A percentile compares a stretch with the other conserved stretches of the same genome.
Evolutionary conservation across 768 basidiomycete genomes (phyloP).

Genomic region (Suillus subaureus): DNA sequence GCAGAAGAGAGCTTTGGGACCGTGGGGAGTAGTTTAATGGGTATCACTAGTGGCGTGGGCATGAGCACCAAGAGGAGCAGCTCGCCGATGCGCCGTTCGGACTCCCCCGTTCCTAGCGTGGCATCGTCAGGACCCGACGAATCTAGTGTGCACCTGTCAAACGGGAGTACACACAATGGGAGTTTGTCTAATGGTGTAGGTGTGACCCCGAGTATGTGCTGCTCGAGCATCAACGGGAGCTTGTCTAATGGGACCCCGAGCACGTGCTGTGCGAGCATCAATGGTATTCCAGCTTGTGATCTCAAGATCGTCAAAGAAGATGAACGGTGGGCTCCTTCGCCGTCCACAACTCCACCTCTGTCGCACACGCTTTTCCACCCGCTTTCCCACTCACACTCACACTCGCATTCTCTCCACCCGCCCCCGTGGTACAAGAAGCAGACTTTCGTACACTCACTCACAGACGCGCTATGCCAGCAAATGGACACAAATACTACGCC

Average conservation of each 20-base stretch:
- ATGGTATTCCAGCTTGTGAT: slow-evolving; percentile 29
- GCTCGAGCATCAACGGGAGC: slow-evolving; percentile 5
- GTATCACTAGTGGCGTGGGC: neutral
- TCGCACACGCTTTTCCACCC: slow-evolving; percentile 19
- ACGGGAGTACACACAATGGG: neutral
- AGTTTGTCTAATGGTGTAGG: neutral
- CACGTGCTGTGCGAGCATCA: neutral
- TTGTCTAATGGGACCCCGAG: neutral
- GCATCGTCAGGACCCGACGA: slow-evolving; percentile 4
- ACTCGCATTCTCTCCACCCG: slow-evolving; percentile 35
- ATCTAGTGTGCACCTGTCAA: neutral
- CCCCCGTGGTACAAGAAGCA: slow-evolving; percentile 34
- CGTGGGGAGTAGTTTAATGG: slow-evolving; percentile 50
- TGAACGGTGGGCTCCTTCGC: slow-evolving; percentile 21
- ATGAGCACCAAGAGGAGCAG: neutral
- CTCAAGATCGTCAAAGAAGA: slow-evolving; percentile 43
- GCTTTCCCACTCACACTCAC: slow-evolving; percentile 33
- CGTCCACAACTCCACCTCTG: slow-evolving; percentile 28
- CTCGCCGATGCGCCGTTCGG: slow-evolving; percentile 1
- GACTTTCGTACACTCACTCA: slow-evolving; percentile 7
- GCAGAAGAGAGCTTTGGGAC: slow-evolving; percentile 60
- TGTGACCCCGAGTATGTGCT: neutral
- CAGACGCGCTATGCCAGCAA: slow-evolving; percentile 15
- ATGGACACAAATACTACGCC: slow-evolving; percentile 21
- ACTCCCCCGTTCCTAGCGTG: slow-evolving; percentile 9